Conservation (phyloP, 2,329 filamentous ascomycete genomes). For the Trichophyton schoenleinii region DNA sequence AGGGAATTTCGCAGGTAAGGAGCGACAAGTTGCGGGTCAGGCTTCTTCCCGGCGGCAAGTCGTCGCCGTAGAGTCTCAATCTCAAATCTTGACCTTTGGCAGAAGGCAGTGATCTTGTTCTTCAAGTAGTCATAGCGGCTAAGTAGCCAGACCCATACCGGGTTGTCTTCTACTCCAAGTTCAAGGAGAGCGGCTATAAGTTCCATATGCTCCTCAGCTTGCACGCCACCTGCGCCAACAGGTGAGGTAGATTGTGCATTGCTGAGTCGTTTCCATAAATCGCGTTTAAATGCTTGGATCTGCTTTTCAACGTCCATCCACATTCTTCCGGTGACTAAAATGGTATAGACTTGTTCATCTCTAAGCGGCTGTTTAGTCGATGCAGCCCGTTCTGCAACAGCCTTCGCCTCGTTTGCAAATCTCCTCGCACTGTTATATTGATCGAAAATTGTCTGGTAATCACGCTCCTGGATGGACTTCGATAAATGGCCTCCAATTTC, state of each 20-base stretch:
- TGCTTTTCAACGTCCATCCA: slow-evolving; percentile 90
- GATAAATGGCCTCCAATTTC: slow-evolving; percentile 65
- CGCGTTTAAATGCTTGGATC: slow-evolving; percentile 73
- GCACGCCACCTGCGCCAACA: slow-evolving; percentile 38
- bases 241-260: slow-evolving; percentile 48
- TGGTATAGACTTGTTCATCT: slow-evolving; percentile 71
- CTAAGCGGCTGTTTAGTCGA: slow-evolving; percentile 45
- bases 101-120: slow-evolving; percentile 64
- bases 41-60: slow-evolving; percentile 61
- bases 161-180: slow-evolving; percentile 86
- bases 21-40: slow-evolving; percentile 55
- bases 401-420: slow-evolving; percentile 65
- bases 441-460: slow-evolving; percentile 78
- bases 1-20: slow-evolving; percentile 63
- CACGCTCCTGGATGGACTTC: slow-evolving; percentile 78
- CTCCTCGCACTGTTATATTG: slow-evolving; percentile 73
- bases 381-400: slow-evolving; percentile 48
- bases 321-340: slow-evolving; percentile 81
- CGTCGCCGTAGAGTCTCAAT: slow-evolving; percentile 80
- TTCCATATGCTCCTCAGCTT: slow-evolving; percentile 78
- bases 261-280: slow-evolving; percentile 72
- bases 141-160: slow-evolving; percentile 89
- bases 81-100: slow-evolving; percentile 79
- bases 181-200: slow-evolving; percentile 82
- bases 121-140: slow-evolving; percentile 84